These are phyloP conservation scores for Xylaria digitata DNA, from an alignment of 2,329 filamentous ascomycete genomes.

Conservation along the genomic window DNA sequence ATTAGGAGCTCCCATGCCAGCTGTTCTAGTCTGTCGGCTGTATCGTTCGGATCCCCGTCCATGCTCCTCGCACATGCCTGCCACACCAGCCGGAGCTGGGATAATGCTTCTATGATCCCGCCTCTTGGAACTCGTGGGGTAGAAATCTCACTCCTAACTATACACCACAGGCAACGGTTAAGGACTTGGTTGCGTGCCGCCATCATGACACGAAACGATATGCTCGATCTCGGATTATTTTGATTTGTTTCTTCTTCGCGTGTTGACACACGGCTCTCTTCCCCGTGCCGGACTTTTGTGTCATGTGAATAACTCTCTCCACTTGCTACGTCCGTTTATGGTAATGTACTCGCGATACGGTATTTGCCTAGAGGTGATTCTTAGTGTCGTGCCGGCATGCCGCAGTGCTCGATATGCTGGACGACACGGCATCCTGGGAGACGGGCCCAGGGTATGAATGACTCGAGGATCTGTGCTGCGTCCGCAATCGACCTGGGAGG, in stretches of 20 bases:
- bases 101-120: slow-evolving; percentile 45
- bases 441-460: slow-evolving; percentile 49
- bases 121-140: slow-evolving; percentile 50
- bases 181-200: slow-evolving; percentile 34
- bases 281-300: slow-evolving; percentile 39
- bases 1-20: slow-evolving; percentile 39
- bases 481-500: slow-evolving; percentile 39
- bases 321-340: slow-evolving; percentile 50
- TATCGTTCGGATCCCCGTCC: slow-evolving; percentile 40
- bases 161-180: slow-evolving; percentile 27
- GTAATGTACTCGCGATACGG: slow-evolving; percentile 44
- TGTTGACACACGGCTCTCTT: slow-evolving; percentile 29
- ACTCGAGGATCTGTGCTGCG: slow-evolving; percentile 54
- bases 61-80: slow-evolving; percentile 36
- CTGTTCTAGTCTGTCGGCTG: slow-evolving; percentile 40
- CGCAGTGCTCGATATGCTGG: slow-evolving; percentile 53
- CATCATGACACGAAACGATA: slow-evolving; percentile 39
- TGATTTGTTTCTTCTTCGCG: slow-evolving; percentile 13
- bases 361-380: slow-evolving; percentile 45
- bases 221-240: slow-evolving; percentile 38
- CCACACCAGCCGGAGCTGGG: slow-evolving; percentile 41
- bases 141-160: slow-evolving; percentile 36
- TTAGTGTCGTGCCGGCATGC: slow-evolving; percentile 50
- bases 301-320: slow-evolving; percentile 43
- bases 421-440: slow-evolving; percentile 49